A percentile compares a stretch with the other conserved stretches of the same genome.
These are phyloP conservation scores for Funneliformis mosseae DNA, from an alignment of 192 early-diverging fungal species.

Conservation along the genomic window DNA sequence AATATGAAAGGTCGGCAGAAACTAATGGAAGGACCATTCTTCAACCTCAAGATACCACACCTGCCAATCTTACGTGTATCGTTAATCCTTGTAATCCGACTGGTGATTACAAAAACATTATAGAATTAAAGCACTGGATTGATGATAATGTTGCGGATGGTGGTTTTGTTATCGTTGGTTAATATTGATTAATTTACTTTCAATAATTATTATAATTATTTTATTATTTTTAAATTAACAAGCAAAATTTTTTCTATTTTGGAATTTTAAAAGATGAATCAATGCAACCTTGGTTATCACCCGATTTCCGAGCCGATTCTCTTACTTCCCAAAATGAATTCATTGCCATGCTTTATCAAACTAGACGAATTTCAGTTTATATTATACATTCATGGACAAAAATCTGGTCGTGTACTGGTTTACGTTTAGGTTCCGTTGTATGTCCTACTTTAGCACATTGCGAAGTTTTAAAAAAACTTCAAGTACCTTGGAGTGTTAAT, in stretches of 20 bases:
- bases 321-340: slow-evolving; percentile 75
- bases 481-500: slow-evolving; percentile 95
- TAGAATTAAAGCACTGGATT: slow-evolving; percentile 77
- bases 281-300: slow-evolving; percentile 92
- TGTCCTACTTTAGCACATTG: slow-evolving; percentile 80
- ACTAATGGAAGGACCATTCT: slow-evolving; percentile 74
- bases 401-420: slow-evolving; percentile 90
- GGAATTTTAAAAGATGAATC: slow-evolving; percentile 68
- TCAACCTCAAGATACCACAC: slow-evolving; percentile 51
- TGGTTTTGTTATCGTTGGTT: slow-evolving; percentile 81
- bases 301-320: slow-evolving; percentile 80
- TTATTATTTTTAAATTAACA: neutral
- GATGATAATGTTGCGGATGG: slow-evolving; percentile 72
- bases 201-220: slow-evolving; percentile 1
- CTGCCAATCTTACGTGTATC: slow-evolving; percentile 75
- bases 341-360: slow-evolving; percentile 58
- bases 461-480: slow-evolving; percentile 72
- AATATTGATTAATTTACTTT: slow-evolving; percentile 22
- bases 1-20: slow-evolving; percentile 85
- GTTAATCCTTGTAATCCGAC: slow-evolving; percentile 95
- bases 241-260: neutral
- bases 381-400: slow-evolving; percentile 95
- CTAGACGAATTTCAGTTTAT: slow-evolving; percentile 74
- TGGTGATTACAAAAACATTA: slow-evolving; percentile 79
- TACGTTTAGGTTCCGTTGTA: slow-evolving; percentile 85